Evolutionary conservation across 495 filamentous ascomycete species (phyloP).

Genomic region (Neurospora tetrasperma): DNA sequence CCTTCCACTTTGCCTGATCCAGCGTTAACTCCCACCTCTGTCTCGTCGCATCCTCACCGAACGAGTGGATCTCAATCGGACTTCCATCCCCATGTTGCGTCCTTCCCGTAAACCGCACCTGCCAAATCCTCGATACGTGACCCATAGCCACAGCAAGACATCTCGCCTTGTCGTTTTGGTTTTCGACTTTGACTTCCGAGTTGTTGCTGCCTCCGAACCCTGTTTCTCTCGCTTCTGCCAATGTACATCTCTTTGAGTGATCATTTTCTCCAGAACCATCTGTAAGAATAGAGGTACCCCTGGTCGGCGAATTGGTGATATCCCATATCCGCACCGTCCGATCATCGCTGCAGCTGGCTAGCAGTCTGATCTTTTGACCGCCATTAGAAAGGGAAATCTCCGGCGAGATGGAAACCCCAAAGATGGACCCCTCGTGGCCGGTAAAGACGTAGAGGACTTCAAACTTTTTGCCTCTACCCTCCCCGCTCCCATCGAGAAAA

Average conservation of each 20-base stretch:
- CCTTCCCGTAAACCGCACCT: conserved; percentile 47
- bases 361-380: conserved; percentile 38
- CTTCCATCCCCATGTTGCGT: conserved; percentile 3
- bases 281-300: background rate
- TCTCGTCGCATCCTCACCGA: conserved; percentile 68
- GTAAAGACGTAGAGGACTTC: conserved; percentile 62
- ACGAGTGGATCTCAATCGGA: conserved; percentile 48
- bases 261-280: background rate
- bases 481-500: conserved; percentile 14
- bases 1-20: conserved; percentile 7
- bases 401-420: conserved; percentile 71
- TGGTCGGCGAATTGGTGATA: conserved; percentile 35
- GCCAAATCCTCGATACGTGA: conserved; percentile 85
- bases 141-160: conserved; percentile 64
- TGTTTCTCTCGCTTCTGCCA: conserved; percentile 33
- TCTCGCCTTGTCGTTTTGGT: conserved; percentile 12
- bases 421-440: conserved; percentile 91
- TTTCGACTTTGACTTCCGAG: conserved; percentile 15
- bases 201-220: conserved; percentile 32
- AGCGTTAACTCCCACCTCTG: conserved; percentile 55
- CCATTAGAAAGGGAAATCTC: conserved; percentile 30
- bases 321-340: conserved; percentile 87
- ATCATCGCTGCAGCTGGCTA: conserved; percentile 94
- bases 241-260: background rate
- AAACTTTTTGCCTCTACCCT: conserved; percentile 4